A percentile compares a stretch with the other conserved stretches of the same genome.
These are phyloP conservation scores for Solanum sitiens DNA, from an alignment of 257 asterid species.

Conservation along the genomic window DNA sequence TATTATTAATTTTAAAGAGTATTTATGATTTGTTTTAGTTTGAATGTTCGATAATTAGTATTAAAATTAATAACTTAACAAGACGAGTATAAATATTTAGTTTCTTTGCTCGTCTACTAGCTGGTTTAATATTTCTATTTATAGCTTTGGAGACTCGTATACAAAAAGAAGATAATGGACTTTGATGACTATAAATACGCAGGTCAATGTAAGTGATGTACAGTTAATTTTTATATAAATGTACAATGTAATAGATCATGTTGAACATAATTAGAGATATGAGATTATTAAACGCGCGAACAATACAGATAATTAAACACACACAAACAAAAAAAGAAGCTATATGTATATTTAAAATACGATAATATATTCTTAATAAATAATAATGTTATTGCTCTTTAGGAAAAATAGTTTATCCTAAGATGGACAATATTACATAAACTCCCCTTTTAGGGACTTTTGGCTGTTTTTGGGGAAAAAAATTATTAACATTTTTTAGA, in stretches of 20 bases:
- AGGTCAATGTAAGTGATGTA: rapidly evolving
- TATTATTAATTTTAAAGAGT: neutral
- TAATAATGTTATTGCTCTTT: too few relatives aligned
- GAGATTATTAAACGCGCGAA: too few relatives aligned
- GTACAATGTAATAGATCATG: too few relatives aligned
- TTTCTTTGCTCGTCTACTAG: neutral
- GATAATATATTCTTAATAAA: too few relatives aligned
- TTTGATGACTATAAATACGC: too few relatives aligned
- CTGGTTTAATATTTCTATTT: neutral
- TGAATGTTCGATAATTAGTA: neutral
- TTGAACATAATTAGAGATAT: too few relatives aligned
- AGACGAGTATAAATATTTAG: neutral
- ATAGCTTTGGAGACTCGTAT: neutral
- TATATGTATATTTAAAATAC: too few relatives aligned
- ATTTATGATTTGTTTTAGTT: neutral
- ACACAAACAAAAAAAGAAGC: too few relatives aligned
- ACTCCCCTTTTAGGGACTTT: neutral
- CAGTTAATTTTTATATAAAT: too few relatives aligned
- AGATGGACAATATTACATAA: neutral
- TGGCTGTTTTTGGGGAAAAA: neutral
- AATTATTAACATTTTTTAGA: too few relatives aligned
- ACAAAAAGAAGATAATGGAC: neutral
- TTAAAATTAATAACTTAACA: neutral
- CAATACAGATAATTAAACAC: too few relatives aligned
- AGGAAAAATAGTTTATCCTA: neutral